Evolutionary conservation across 208 protist genomes (phyloP), one percentile per base, ranked within the genome.

Genomic region (Trypanosoma vivax): DNA sequence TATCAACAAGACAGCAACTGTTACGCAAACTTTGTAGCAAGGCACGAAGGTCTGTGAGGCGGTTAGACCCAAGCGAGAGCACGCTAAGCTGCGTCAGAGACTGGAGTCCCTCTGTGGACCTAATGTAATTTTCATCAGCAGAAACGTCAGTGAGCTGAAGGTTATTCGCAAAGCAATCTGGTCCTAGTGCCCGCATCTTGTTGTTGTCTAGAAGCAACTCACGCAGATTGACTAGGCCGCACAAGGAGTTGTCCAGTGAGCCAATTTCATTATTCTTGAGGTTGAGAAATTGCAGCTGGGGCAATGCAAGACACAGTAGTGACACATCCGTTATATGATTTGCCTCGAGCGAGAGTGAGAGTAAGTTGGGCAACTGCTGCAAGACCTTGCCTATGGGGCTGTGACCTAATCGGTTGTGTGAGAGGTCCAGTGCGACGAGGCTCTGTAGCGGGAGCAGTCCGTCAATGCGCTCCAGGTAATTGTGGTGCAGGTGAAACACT

Each of bases 181-280:
- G 31, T 5, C 66, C 65, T 18, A 95, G 21, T 10, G 35, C 34
- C 16, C 85, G 78, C 48, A 96, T 70, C 35, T 83, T 87, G 73
- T 97, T 97, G 50, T 90, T 79, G 55, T 95, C 88, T 25, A 97
- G 80, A 6, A 95, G 70, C 18, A 96, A 59, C 66, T 96, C 88
- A 5, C 78, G 90, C n/a, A 97, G 74, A 13, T 89, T 67, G 0
- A 64, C 60, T 9, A 96, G 55, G 23, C 59, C 37, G 19, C 79
- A 63, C 10, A 97, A 60, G n/a, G 85, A 84, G 16, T 57, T 58
- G n/a, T 92, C 88, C 33, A 97, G 31, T 16, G 66, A 67, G 49
- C 70, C 42, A 28, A 96, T 72, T 23, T 95, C 88, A 70, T 97
- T 97, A 21, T 67, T 60, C 42, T 82, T 78, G 14, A 96, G 56